Base-by-base conservation (phyloP, 139 green algal genomes). In the Ulvella scutata region DNA sequence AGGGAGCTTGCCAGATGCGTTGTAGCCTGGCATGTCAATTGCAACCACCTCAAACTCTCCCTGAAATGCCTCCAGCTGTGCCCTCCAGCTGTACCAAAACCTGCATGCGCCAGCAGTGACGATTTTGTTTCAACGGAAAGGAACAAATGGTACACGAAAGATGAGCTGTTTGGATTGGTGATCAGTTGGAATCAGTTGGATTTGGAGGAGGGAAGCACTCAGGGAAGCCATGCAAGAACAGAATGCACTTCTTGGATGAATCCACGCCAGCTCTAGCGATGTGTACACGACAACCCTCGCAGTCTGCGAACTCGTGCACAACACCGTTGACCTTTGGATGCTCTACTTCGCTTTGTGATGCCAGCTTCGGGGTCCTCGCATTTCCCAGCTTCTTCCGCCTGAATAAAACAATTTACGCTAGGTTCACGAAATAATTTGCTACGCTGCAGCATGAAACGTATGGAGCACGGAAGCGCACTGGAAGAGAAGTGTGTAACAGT, bases 211-310 rank as follows among this genome's bases (percentile, higher is more conserved):
- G 51, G 13, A 26, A n/a, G 2, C 33, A 61, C 82, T 90, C 85
- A 26, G 87, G 87, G 59, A 91, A 90, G 43, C 87, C 87, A 59
- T 91, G 87, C 28, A 91, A 29, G 17, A 88, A 79, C 43, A 91
- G 75, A 82, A 91, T 76, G 37, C 90, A 77, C 29, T 79, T 77
- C 76, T 82, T 82, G 76, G 51, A 67, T 4, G 51, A 6, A 29
- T 67, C 51, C 51, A 67, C 33, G 51, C 51, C 51, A 26, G 51
- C 51, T 26, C 51, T 67, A 3, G 51, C 51, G 51, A 67, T 26
- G 33, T 67, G 51, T 6, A 67, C 33, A 6, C 51, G 51, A 10
- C 31, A n/a, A 29, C 33, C 51, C n/a, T 67, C 51, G 17, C 51
- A 67, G 9, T 36, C n/a, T 34, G 33, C 20, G 17, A 34, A 67